These are phyloP conservation scores for Guillardia theta DNA, from an alignment of 78 protist genomes.

Conservation along the genomic window DNA sequence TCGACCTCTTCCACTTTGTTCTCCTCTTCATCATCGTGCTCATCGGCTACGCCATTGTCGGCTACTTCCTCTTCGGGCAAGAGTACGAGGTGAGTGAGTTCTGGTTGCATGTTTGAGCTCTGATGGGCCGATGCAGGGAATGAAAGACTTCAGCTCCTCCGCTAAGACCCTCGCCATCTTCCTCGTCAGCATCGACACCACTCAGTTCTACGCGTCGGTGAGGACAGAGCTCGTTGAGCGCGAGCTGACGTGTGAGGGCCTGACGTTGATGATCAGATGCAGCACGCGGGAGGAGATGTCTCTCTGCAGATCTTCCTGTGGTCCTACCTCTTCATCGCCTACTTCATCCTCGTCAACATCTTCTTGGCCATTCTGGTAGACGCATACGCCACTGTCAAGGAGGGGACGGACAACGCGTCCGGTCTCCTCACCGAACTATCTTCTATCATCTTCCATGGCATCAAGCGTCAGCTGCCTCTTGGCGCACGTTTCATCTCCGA, in stretches of 20 bases:
- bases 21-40: background rate
- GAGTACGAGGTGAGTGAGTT: too few relatives aligned
- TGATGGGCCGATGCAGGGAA: too few relatives aligned
- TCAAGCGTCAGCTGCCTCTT: too few relatives aligned
- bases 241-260: too few relatives aligned
- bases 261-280: background rate
- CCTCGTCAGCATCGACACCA: background rate
- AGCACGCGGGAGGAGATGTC: background rate
- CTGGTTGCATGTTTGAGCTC: too few relatives aligned
- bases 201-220: background rate
- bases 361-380: background rate
- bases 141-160: too few relatives aligned
- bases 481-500: background rate
- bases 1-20: slow-evolving; percentile 11
- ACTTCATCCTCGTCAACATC: slow-evolving; percentile 2
- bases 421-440: too few relatives aligned
- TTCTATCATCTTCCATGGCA: too few relatives aligned
- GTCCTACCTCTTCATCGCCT: background rate
- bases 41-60: background rate
- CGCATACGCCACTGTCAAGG: background rate
- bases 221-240: too few relatives aligned
- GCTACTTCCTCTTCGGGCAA: background rate
- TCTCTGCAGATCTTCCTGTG: background rate
- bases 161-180: background rate
- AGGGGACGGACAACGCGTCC: background rate